Conservation (phyloP, 2,329 filamentous ascomycete genomes). For the Trichophyton rubrum region DNA sequence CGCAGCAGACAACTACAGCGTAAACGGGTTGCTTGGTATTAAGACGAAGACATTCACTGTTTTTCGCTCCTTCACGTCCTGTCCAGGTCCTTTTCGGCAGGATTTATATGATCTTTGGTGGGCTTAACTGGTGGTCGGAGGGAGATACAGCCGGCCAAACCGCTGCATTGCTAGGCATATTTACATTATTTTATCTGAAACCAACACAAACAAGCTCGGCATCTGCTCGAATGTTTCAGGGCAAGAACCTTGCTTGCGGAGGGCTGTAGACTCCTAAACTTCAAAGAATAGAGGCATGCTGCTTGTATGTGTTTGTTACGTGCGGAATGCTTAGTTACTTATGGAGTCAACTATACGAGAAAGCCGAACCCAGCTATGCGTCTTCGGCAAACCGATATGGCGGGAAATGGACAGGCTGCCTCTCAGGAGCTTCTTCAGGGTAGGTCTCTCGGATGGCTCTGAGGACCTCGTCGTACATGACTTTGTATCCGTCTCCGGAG, state of each 20-base stretch:
- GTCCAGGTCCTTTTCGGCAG: neutral
- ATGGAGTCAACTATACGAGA: neutral
- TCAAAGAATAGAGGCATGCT: neutral
- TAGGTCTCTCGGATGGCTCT: slow-evolving; percentile 39
- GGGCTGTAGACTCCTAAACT: neutral
- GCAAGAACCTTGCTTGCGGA: neutral
- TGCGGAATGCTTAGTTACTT: too few relatives aligned
- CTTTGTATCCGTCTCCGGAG: slow-evolving; percentile 42
- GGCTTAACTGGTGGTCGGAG: neutral
- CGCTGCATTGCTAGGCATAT: neutral
- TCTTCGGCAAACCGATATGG: slow-evolving; percentile 34
- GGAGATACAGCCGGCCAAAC: neutral
- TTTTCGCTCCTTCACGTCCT: neutral
- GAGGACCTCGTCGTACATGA: slow-evolving; percentile 44
- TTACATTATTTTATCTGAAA: neutral
- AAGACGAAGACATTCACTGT: neutral
- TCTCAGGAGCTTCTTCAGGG: slow-evolving; percentile 44
- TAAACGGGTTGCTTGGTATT: too few relatives aligned
- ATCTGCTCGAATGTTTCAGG: neutral
- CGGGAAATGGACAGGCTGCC: slow-evolving; percentile 42
- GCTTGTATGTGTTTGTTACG: neutral
- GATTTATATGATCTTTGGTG: neutral
- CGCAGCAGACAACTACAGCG: too few relatives aligned
- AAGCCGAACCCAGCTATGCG: slow-evolving; percentile 5
- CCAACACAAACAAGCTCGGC: neutral